These are phyloP conservation scores for Scleromitrula shiraiana DNA, from an alignment of 2,329 filamentous ascomycete species.

Conservation along the genomic window DNA sequence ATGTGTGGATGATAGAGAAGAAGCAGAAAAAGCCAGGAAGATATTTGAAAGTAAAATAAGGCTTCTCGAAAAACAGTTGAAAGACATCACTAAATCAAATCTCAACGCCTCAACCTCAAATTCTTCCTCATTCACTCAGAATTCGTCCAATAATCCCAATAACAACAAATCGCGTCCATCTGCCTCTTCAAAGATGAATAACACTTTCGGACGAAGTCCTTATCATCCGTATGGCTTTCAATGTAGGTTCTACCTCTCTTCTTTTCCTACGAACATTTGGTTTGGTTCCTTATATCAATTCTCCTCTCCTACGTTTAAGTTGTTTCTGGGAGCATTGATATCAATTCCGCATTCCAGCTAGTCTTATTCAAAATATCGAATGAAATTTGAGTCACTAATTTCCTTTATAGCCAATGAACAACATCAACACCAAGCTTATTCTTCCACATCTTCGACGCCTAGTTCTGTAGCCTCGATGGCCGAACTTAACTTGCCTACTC, in stretches of 20 bases:
- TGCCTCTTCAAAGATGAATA: neutral
- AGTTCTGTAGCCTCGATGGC: slow-evolving; percentile 15
- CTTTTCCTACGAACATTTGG: too few relatives aligned
- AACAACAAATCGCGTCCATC: neutral
- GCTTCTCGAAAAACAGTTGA: neutral
- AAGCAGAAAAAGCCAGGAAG: neutral
- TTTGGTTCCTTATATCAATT: neutral
- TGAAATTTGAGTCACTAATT: neutral
- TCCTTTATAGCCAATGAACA: slow-evolving; percentile 1
- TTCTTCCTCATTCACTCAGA: neutral
- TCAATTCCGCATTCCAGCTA: neutral
- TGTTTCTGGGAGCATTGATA: neutral
- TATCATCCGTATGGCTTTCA: neutral
- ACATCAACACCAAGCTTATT: neutral
- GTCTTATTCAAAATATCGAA: neutral
- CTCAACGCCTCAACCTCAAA: neutral
- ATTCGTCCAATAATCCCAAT: neutral
- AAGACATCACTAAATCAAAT: neutral
- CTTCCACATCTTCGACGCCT: slow-evolving; percentile 21
- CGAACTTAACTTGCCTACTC: slow-evolving; percentile 18
- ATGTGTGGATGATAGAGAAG: slow-evolving; percentile 13
- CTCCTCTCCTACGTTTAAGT: neutral
- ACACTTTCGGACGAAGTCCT: neutral
- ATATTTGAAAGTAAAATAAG: neutral
- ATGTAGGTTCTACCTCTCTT: slow-evolving; percentile 1